Evolutionary conservation across 768 basidiomycete species (phyloP).

Genomic region (Obba rivulosa): DNA sequence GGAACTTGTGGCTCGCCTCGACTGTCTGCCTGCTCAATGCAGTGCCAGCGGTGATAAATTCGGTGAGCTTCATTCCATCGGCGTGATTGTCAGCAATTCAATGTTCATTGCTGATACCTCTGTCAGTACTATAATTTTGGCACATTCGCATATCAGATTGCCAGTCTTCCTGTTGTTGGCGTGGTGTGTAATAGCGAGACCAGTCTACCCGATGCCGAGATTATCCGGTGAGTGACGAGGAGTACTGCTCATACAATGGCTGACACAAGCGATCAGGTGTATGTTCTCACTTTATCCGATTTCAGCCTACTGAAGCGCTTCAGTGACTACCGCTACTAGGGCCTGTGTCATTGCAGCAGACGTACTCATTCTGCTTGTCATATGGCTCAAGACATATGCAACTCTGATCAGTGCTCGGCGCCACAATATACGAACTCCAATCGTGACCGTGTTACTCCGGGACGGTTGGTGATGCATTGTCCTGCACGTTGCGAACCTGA

Average conservation of each 20-base stretch:
- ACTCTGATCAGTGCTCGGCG: neutral
- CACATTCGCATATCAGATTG: neutral
- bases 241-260: neutral
- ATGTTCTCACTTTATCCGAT: no score
- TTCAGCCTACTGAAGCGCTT: no score
- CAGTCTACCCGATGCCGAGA: no score
- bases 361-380: constrained; percentile 4
- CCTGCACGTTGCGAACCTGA: neutral
- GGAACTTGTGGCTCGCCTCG: neutral
- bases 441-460: constrained; percentile 1
- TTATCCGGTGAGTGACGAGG: no score
- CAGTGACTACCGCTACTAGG: constrained; percentile 1
- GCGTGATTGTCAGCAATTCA: no score
- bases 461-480: constrained; percentile 4
- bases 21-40: neutral
- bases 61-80: neutral
- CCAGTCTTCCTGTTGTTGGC: no score
- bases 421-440: constrained; percentile 1
- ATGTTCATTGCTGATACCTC: neutral
- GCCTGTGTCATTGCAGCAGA: constrained; percentile 7
- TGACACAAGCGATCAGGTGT: neutral
- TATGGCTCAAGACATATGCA: constrained; percentile 7
- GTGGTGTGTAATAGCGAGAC: no score
- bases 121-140: no score
- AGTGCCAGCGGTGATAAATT: neutral